phyloP scores from a whole-genome alignment of 129 eudicot genomes.

The Centaurea solstitialis region DNA sequence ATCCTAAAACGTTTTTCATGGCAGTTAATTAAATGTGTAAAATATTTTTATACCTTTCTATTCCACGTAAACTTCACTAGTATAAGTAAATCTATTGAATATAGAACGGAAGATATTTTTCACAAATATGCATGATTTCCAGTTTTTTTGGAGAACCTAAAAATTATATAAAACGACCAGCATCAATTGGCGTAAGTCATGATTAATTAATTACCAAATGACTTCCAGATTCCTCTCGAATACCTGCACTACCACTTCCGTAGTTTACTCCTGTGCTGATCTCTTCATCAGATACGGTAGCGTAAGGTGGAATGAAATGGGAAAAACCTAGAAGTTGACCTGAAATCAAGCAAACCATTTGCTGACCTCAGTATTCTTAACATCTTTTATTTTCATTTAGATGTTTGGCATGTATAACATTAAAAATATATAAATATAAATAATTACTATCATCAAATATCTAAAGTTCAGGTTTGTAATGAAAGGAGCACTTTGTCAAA shows the following conservation, averaged over 20 bases:
- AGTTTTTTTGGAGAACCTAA: no score
- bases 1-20: not conserved
- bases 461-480: no score
- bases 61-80: not conserved
- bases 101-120: no score
- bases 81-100: not conserved
- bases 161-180: no score
- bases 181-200: not conserved
- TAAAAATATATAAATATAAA: not conserved
- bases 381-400: not conserved
- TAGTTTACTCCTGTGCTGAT: conserved; percentile 35
- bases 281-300: conserved; percentile 19
- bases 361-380: not conserved
- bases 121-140: no score
- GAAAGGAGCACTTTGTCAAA: no score
- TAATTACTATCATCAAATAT: no score
- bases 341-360: conserved; percentile 3
- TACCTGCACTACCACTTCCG: conserved; percentile 47
- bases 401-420: not conserved
- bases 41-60: not conserved
- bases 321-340: conserved; percentile 40
- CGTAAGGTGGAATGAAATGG: conserved; percentile 12
- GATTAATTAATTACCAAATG: conserved; percentile 25
- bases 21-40: no score
- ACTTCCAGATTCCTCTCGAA: conserved; percentile 36